Percentiles rank a stretch among this genome's conserved stretches.
Evolutionary conservation across 192 early-diverging fungal species (phyloP).

Genomic region (Spizellomyces sp.): DNA sequence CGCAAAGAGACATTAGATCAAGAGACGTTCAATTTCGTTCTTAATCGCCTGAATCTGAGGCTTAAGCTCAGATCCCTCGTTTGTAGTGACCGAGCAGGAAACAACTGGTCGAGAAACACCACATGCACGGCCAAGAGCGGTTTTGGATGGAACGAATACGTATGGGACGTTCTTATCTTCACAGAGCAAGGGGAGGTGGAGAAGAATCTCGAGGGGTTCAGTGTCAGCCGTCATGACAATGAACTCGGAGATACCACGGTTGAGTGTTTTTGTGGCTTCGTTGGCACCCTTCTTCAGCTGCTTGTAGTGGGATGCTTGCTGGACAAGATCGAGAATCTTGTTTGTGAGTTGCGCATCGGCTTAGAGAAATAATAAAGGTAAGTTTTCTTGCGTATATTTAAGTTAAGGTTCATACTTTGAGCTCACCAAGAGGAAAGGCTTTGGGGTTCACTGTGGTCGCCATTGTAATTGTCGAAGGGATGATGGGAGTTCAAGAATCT

Average conservation of each 20-base stretch:
- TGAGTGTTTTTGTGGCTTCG: slow-evolving; percentile 99
- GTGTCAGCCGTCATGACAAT: slow-evolving; percentile 99
- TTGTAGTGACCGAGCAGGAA: slow-evolving; percentile 91
- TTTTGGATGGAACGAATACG: slow-evolving; percentile 97
- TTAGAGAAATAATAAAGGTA: background rate
- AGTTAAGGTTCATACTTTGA: background rate
- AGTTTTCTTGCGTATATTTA: background rate
- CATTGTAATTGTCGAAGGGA: background rate
- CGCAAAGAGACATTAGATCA: slow-evolving; percentile 58
- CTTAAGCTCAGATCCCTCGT: slow-evolving; percentile 95
- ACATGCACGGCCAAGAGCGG: slow-evolving; percentile 94
- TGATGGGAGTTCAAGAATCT: too few relatives aligned
- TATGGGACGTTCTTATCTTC: slow-evolving; percentile 99
- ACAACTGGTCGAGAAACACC: slow-evolving; percentile 95
- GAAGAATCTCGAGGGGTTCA: slow-evolving; percentile 95
- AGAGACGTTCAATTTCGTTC: slow-evolving; percentile 90
- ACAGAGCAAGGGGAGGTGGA: slow-evolving; percentile 96
- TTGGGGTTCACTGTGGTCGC: slow-evolving; percentile 39
- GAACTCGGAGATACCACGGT: slow-evolving; percentile 98
- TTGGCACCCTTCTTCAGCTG: slow-evolving; percentile 99
- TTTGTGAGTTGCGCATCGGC: slow-evolving; percentile 88
- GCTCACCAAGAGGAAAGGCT: slow-evolving; percentile 42
- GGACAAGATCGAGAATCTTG: slow-evolving; percentile 94
- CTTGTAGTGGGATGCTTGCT: slow-evolving; percentile 99
- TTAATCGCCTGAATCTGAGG: slow-evolving; percentile 89